A percentile compares a stretch with the other conserved stretches of the same genome.
These are phyloP conservation scores for Starmerella powellii DNA, from an alignment of 805 yeast species.

Conservation along the genomic window DNA sequence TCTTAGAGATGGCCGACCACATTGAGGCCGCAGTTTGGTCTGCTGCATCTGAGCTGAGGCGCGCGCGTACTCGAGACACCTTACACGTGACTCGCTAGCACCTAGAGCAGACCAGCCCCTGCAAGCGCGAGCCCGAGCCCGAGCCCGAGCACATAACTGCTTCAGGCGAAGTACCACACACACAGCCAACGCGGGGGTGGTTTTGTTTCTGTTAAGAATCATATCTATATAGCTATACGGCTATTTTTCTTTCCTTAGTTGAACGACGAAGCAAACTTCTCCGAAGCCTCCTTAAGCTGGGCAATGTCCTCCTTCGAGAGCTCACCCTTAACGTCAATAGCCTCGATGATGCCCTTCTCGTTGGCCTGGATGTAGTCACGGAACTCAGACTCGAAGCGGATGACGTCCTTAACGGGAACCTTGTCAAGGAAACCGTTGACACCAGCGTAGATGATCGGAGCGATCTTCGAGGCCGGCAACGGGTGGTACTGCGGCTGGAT, in stretches of 20 bases:
- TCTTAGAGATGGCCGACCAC: constrained; percentile 1
- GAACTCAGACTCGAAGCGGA: constrained; percentile 86
- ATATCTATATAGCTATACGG: constrained; percentile 9
- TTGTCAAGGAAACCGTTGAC: constrained; percentile 97
- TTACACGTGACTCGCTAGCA: no score
- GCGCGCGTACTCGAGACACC: no score
- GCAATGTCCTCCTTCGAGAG: constrained; percentile 77
- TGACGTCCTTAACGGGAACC: constrained; percentile 73
- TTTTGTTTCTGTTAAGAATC: constrained; percentile 5
- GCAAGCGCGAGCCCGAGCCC: no score
- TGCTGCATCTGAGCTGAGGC: no score
- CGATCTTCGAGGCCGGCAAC: constrained; percentile 97
- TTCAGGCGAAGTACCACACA: no score
- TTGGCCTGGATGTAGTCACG: constrained; percentile 82
- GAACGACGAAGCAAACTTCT: constrained; percentile 86
- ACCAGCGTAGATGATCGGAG: constrained; percentile 98
- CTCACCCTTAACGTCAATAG: constrained; percentile 82
- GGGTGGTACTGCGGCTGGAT: constrained; percentile 97
- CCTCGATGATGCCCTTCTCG: constrained; percentile 69
- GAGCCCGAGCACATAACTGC: no score
- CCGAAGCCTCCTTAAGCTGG: constrained; percentile 80
- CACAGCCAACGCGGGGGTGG: no score
- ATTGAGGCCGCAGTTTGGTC: no score
- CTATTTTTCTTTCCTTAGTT: constrained; percentile 21
- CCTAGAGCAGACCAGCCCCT: no score